Evolutionary conservation across 371 early-diverging fungal species (phyloP).

Genomic region (Lichtheimia corymbifera): DNA sequence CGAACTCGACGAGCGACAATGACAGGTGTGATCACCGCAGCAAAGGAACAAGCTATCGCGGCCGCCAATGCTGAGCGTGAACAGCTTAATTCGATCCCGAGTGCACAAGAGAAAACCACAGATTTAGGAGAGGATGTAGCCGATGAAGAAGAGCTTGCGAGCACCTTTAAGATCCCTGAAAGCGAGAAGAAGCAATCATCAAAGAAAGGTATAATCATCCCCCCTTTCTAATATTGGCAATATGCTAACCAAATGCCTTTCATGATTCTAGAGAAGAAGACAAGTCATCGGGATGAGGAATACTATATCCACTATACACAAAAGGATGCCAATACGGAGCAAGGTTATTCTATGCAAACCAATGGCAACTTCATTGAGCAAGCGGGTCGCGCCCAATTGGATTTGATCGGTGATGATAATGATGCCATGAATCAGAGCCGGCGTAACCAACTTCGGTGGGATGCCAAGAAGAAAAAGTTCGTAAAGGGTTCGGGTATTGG

Average conservation of each 20-base stretch:
- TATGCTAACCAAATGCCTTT: neutral
- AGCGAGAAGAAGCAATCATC: constrained; percentile 28
- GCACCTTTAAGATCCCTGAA: constrained; percentile 49
- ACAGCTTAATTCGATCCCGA: constrained; percentile 16
- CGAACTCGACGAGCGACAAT: constrained; percentile 71
- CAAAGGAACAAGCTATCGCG: constrained; percentile 29
- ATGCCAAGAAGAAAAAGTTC: constrained; percentile 92
- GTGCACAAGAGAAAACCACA: constrained; percentile 19
- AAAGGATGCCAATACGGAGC: constrained; percentile 86
- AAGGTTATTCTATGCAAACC: constrained; percentile 84
- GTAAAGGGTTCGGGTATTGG: constrained; percentile 82
- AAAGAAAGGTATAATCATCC: neutral
- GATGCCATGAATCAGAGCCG: constrained; percentile 55
- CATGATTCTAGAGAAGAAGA: neutral
- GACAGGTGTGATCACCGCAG: constrained; percentile 57
- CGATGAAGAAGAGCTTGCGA: constrained; percentile 55
- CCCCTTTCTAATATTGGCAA: neutral
- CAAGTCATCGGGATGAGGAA: constrained; percentile 77
- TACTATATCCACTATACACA: constrained; percentile 89
- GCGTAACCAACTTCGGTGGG: constrained; percentile 82
- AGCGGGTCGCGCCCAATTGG: constrained; percentile 76
- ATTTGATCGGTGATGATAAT: constrained; percentile 85
- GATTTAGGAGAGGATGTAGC: constrained; percentile 48
- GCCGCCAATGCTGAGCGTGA: constrained; percentile 17
- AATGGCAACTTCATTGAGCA: constrained; percentile 80